phyloP scores from a whole-genome alignment of 73 alveolate species.

The Durusdinium trenchii region DNA sequence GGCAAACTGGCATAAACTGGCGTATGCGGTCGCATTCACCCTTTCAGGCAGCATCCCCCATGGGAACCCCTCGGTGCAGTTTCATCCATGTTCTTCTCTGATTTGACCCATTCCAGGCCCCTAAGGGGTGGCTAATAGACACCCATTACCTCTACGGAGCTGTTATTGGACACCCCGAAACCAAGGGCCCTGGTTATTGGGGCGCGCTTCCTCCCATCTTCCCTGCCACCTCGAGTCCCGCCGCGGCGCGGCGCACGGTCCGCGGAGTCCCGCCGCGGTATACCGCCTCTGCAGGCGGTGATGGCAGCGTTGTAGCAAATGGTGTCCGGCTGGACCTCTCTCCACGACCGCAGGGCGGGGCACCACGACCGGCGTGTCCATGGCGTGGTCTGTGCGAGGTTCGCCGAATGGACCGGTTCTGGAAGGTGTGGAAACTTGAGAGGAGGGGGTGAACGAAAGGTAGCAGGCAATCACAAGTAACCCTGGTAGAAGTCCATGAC shows the following conservation, averaged over 20 bases:
- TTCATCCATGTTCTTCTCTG: too few relatives aligned
- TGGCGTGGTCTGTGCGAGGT: neutral
- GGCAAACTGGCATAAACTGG: too few relatives aligned
- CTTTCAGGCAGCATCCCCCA: too few relatives aligned
- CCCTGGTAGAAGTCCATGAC: neutral
- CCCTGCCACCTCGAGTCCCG: neutral
- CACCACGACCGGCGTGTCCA: neutral
- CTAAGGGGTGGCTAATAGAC: neutral
- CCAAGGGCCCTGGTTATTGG: neutral
- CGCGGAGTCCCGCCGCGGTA: neutral
- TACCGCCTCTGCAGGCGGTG: neutral
- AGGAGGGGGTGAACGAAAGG: neutral
- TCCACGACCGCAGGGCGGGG: too few relatives aligned
- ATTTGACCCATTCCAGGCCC: neutral
- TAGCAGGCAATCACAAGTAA: neutral
- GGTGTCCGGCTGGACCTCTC: slow-evolving; percentile 38
- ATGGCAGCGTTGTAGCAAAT: slow-evolving; percentile 50
- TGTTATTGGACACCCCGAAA: neutral
- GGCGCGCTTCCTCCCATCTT: neutral
- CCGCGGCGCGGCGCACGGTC: neutral
- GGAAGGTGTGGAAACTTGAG: neutral
- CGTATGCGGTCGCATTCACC: too few relatives aligned
- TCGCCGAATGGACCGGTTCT: neutral
- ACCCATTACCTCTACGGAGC: neutral
- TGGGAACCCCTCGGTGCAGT: too few relatives aligned